phyloP scores from a whole-genome alignment of 2,329 filamentous ascomycete species.

The Monosporascus sp. region DNA sequence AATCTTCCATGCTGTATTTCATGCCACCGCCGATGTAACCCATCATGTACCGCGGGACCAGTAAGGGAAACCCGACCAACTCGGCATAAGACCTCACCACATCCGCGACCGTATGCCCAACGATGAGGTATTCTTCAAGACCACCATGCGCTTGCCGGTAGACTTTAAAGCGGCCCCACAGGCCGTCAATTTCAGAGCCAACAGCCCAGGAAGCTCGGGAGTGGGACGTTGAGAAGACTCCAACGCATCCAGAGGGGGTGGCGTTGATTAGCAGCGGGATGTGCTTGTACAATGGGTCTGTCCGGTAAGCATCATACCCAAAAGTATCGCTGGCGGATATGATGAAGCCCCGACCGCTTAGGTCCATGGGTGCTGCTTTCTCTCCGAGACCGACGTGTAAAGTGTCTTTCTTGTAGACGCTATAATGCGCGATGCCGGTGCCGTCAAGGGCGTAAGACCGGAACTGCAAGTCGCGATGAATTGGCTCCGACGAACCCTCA shows the following conservation, averaged over 20 bases:
- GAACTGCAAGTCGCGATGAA: conserved; percentile 58
- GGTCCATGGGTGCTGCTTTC: conserved; percentile 68
- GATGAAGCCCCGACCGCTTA: conserved; percentile 60
- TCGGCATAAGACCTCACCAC: conserved; percentile 62
- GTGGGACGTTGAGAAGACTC: conserved; percentile 63
- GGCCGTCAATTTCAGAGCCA: conserved; percentile 68
- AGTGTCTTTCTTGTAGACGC: conserved; percentile 53
- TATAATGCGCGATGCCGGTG: conserved; percentile 59
- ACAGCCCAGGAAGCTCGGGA: conserved; percentile 59
- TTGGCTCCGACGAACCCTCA: conserved; percentile 40
- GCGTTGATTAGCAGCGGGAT: conserved; percentile 68
- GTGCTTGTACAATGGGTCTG: conserved; percentile 71
- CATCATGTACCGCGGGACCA: conserved; percentile 67
- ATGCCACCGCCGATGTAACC: conserved; percentile 65
- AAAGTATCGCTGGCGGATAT: conserved; percentile 68
- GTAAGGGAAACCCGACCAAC: conserved; percentile 61
- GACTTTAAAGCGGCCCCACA: conserved; percentile 72
- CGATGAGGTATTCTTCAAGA: conserved; percentile 64
- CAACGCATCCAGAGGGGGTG: conserved; percentile 58
- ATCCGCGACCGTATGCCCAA: conserved; percentile 61
- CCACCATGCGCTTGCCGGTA: conserved; percentile 69
- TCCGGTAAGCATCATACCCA: conserved; percentile 65
- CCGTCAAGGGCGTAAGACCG: conserved; percentile 63
- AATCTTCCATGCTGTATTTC: conserved; percentile 48
- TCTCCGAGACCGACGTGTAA: conserved; percentile 66